Base-by-base conservation (phyloP, 1,284 basidiomycete species). In the Agroathelia rolfsii region DNA sequence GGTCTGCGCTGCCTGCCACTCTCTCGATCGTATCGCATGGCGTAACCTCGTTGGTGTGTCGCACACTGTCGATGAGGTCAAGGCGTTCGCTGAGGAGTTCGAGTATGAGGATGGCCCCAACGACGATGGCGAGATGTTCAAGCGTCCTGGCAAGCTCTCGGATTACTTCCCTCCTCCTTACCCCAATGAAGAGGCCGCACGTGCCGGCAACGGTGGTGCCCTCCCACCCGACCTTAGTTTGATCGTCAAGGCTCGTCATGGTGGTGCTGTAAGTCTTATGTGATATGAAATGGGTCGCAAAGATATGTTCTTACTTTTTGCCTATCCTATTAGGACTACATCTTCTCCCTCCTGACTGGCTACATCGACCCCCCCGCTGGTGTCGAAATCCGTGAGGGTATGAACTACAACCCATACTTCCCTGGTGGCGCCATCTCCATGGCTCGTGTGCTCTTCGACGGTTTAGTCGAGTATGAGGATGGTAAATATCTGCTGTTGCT, bases 361-460 rank as follows among this genome's bases (percentile, higher is more conserved):
- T 98, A 98, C 66, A 72, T 90, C 32, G 95, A 98, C 52, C 83
- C 95, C 30, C 95, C 95, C 30, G 89, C 94, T 42, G 95, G 95
- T 48, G 88, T 98, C 47, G 81, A 89, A 55, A 75, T 99, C 44
- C 89, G 89, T 60, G 94, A 95, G 36, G 92, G 88, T 47, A 85
- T 95, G 83, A 93, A 93, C 72, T 96, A 94, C 73, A 96, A 94
- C 67, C 86, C 86, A 28, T 95, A 84, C 69, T 95, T 96, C 83
- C 92, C 92, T 33, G 90, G 93, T 40, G 90, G 92, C 51, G 89
- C 90, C 48, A 97, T 99, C 44, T 89, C 86, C 52, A 99, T 98
- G 95, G 94, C 90, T 33, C 88, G 94, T 56, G 80, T 96, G 13
- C 67, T 99, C 43, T 98, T 88, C 55, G 93, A 97, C 52, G 92